A percentile compares a stretch with the other conserved stretches of the same genome.
phyloP scores from a whole-genome alignment of 2,329 filamentous ascomycete species.

The Xylariaceae sp. region DNA sequence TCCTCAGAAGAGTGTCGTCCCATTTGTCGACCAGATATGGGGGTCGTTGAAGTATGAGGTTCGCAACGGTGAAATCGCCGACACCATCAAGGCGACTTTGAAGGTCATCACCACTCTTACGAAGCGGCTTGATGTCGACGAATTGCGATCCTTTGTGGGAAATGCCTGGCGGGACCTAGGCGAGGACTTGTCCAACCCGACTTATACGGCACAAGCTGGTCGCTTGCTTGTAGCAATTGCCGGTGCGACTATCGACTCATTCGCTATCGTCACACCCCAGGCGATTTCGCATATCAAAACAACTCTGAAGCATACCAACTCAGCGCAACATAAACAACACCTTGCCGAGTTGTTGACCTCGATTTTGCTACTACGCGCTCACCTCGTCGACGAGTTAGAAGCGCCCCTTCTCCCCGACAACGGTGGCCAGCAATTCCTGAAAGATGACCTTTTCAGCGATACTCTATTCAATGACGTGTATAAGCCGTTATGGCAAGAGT shows the following conservation, averaged over 20 bases:
- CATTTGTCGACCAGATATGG: conserved; percentile 47
- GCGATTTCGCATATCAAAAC: conserved; percentile 41
- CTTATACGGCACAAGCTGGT: conserved; percentile 45
- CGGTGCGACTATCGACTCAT: conserved; percentile 40
- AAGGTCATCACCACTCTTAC: conserved; percentile 45
- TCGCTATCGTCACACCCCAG: conserved; percentile 37
- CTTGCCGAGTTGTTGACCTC: conserved; percentile 44
- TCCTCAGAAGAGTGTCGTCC: conserved; percentile 37
- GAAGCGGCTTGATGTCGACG: conserved; percentile 34
- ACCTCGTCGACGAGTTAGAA: conserved; percentile 11
- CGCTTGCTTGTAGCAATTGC: conserved; percentile 44
- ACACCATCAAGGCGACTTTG: conserved; percentile 48
- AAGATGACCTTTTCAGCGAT: conserved; percentile 25
- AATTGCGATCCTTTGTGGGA: conserved; percentile 38
- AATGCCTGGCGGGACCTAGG: conserved; percentile 45
- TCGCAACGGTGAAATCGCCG: conserved; percentile 51
- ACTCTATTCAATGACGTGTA: conserved; percentile 20
- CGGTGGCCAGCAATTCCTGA: conserved; percentile 6
- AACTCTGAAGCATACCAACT: conserved; percentile 43
- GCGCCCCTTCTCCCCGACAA: neutral
- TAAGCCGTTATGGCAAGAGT: conserved; percentile 18
- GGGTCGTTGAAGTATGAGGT: conserved; percentile 56
- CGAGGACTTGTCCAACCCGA: conserved; percentile 44
- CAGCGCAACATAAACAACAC: conserved; percentile 42
- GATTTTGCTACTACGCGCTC: conserved; percentile 29